Evolutionary conservation across 495 filamentous ascomycete genomes (phyloP).

Genomic region (Aspergillus nanangensis): DNA sequence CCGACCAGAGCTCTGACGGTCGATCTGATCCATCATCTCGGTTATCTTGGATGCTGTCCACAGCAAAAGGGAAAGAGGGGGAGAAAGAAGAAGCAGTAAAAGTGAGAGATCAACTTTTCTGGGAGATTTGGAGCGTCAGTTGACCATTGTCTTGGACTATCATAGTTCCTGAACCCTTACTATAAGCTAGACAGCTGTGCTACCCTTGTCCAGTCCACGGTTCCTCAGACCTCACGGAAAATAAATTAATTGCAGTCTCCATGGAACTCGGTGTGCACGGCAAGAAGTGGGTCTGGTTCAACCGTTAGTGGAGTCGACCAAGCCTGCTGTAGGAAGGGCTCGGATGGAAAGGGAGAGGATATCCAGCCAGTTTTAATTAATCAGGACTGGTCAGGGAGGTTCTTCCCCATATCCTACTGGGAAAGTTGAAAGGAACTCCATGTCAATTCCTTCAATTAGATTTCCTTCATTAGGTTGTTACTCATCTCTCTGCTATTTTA

Average conservation of each 20-base stretch:
- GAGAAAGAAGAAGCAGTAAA: background rate
- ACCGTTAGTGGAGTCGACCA: background rate
- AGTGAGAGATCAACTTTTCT: background rate
- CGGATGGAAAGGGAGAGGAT: too few relatives aligned
- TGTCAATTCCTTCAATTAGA: too few relatives aligned
- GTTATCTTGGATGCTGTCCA: background rate
- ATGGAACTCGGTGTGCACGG: background rate
- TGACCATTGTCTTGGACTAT: too few relatives aligned
- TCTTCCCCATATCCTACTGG: too few relatives aligned
- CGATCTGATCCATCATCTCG: conserved; percentile 1
- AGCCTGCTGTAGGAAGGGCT: too few relatives aligned
- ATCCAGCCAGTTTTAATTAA: too few relatives aligned
- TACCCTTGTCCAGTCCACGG: background rate
- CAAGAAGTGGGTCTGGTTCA: background rate
- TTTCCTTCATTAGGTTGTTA: too few relatives aligned
- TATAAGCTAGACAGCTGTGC: background rate
- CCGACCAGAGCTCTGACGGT: background rate
- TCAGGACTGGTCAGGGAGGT: too few relatives aligned
- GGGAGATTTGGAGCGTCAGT: too few relatives aligned
- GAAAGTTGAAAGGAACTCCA: too few relatives aligned
- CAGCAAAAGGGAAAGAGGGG: background rate
- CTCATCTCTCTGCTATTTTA: background rate
- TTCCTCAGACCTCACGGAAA: background rate
- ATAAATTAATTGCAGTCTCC: background rate
- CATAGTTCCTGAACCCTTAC: too few relatives aligned